Base-by-base conservation (phyloP, 2,329 filamentous ascomycete genomes). In the Trichoderma breve region DNA sequence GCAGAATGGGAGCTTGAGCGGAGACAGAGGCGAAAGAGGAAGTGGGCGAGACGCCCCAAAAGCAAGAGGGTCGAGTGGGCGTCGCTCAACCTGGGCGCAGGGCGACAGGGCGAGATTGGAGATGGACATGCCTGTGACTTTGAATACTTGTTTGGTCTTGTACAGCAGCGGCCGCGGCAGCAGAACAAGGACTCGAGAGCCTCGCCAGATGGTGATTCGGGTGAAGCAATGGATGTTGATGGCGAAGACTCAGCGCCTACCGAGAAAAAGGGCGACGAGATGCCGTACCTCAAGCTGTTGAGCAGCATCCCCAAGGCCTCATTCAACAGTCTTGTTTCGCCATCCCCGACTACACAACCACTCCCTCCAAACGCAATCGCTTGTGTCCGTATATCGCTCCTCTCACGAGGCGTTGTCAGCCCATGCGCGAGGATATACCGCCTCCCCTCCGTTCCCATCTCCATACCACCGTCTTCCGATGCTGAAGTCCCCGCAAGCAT, bases 381-480 rank as follows among this genome's bases (percentile, higher is more conserved):
- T 67, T 91, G 89, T 0, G 86, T 95, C 60, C 88, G 87, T 64
- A 84, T 98, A 69, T 89, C 84, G 0, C 85, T 96, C 60, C 79
- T 92, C 9, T 85, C 86, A 51, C 90, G 93, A 71, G 95, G 96
- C 30, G 88, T 91, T 1, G 92, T 91, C 4, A 85, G 83, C 0
- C 83, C 89, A 3, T 93, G 92, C 79, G 93, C 95, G 4, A 89
- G 96, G 43, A 90, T 98, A 74, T 99, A 98, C 81, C 91, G 93
- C 15, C 89, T 98, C 18, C 95, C n/a, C 3, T 81, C 84, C 1
- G 71, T 70, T 2, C 73, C 76, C 0, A 34, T 58, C 3, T 61
- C 76, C 9, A 70, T 72, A 9, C 73, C 76, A 3, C 76, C 78
- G 1, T 78, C 80, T 7, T 78, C 81, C 4, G 77, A 80, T 28